Evolutionary conservation across 2,329 filamentous ascomycete species (phyloP), one percentile per base, ranked within the genome.

Genomic region (Calonectria crousiana): DNA sequence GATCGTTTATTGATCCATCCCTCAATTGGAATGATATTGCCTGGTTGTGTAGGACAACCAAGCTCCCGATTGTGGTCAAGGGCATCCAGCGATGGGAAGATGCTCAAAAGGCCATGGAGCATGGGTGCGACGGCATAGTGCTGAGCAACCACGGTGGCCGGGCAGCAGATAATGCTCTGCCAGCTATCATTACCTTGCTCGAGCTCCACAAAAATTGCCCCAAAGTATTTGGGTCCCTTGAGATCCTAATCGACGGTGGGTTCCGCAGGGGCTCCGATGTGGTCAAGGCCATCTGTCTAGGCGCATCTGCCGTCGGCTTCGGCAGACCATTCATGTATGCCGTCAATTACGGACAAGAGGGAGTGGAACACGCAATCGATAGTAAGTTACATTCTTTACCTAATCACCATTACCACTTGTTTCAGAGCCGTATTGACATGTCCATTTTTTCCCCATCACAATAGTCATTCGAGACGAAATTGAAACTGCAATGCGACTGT

Each of bases 61-160:
- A 88, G 86, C 72, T 88, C 90, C 85, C 92, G 80, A 76, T 95
- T 86, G 85, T 92, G 77, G 64, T 95, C 23, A 95, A 95, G 82
- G 93, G 93, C 0, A 90, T 95, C 28, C 92, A 94, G 84, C 91
- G 89, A 11, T 89, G 90, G 0, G 86, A 87, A 53, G 93, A 95
- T 81, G 93, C 93, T 20, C 85, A 88, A 68, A 88, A 86, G 76
- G 91, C 91, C 2, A 87, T 92, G 38, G 88, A 92, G 64, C 80
- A 88, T 16, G 92, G 92, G 0, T 89, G 91, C 10, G 90, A 94
- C 77, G 93, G 91, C 0, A 93, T 95, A 60, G 88, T 95, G 3
- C 86, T 95, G 2, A 91, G 88, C 18, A 95, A 95, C 78, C 93
- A 95, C 81, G 93, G 93, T 1, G 93, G 93, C 0, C 83, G 93